These are phyloP conservation scores for Solanum tarijense DNA, from an alignment of 257 asterid genomes.

Conservation along the genomic window DNA sequence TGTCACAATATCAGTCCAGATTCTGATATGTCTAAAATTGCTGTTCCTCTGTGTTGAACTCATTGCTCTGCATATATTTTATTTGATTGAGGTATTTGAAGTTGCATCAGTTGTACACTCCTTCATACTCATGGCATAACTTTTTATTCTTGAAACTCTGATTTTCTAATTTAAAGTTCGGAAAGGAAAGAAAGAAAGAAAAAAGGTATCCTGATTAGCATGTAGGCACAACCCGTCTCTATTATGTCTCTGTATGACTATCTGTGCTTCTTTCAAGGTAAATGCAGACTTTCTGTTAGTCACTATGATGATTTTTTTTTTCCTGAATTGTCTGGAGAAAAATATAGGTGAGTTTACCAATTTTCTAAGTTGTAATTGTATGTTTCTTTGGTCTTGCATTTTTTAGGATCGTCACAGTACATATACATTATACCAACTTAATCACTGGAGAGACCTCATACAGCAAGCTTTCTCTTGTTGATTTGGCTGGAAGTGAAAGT, in stretches of 20 bases:
- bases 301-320: background rate
- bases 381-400: constrained; percentile 9
- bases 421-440: constrained; percentile 71
- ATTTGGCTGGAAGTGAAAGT: constrained; percentile 90
- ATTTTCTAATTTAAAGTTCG: background rate
- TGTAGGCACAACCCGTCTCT: background rate
- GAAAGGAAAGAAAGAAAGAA: background rate
- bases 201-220: background rate
- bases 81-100: background rate
- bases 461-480: constrained; percentile 90
- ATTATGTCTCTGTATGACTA: background rate
- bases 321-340: background rate
- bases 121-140: background rate
- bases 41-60: background rate
- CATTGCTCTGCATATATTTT: background rate
- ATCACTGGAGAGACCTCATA: constrained; percentile 78
- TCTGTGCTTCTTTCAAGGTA: background rate
- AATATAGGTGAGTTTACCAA: background rate
- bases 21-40: background rate
- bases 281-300: background rate
- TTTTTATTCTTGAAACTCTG: background rate
- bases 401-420: constrained; percentile 76
- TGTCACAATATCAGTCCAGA: background rate
- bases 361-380: background rate
- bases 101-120: background rate